Conservation (phyloP, 129 eudicot species). For the Tagetes erecta region DNA sequence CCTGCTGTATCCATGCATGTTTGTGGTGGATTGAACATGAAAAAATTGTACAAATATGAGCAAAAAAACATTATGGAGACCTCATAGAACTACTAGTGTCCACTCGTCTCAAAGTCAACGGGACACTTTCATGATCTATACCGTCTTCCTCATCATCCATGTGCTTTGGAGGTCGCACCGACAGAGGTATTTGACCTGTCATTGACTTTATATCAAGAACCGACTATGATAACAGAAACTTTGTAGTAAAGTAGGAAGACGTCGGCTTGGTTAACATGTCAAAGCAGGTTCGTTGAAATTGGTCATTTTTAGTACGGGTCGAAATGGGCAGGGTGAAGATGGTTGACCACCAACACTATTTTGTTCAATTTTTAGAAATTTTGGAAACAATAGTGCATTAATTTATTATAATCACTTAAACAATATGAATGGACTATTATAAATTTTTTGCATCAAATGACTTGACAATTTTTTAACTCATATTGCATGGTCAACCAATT, state of each 20-base stretch:
- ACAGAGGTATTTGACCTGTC: conserved; percentile 47
- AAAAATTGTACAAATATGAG: conserved; percentile 27
- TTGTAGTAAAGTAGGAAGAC: neutral
- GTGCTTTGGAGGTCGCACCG: conserved; percentile 56
- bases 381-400: neutral
- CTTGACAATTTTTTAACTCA: neutral
- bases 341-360: neutral
- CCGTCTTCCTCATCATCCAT: conserved; percentile 62
- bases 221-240: neutral
- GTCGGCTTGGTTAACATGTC: neutral
- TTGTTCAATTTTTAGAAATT: neutral
- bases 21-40: conserved; percentile 14
- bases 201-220: conserved; percentile 21
- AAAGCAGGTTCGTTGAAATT: neutral
- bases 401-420: neutral
- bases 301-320: neutral
- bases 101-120: conserved; percentile 74
- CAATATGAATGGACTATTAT: neutral
- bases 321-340: neutral
- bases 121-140: conserved; percentile 75
- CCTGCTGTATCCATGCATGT: conserved; percentile 29
- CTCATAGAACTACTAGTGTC: conserved; percentile 47
- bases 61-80: conserved; percentile 41
- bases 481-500: neutral
- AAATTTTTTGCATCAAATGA: neutral